A percentile compares a stretch with the other conserved stretches of the same genome.
Conservation (phyloP, 139 green algal genomes). For the Mychonastes homosphaera region DNA sequence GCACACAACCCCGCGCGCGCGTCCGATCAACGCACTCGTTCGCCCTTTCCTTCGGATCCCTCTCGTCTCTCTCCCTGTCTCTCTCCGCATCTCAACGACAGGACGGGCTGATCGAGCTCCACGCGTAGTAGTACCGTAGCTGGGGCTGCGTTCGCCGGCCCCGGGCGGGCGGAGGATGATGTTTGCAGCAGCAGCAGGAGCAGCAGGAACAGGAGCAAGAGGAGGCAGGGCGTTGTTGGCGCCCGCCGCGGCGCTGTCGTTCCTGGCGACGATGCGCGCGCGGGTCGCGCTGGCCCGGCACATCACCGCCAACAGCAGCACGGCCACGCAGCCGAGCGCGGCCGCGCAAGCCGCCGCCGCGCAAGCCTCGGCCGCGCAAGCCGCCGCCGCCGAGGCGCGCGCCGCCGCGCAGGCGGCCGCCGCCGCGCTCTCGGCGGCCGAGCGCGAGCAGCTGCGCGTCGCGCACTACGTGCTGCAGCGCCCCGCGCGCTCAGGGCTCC, state of each 20-base stretch:
- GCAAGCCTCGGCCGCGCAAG: neutral
- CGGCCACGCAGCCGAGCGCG: neutral
- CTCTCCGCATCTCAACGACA: too few relatives aligned
- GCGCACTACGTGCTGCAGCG: constrained; percentile 6
- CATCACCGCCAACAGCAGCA: neutral
- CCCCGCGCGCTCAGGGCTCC: constrained; percentile 4
- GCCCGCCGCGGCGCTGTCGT: neutral
- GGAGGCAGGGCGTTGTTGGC: neutral
- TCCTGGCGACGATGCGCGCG: constrained; percentile 2
- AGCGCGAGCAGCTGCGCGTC: constrained; percentile 13
- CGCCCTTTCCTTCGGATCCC: too few relatives aligned
- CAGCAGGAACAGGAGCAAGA: constrained; percentile 3
- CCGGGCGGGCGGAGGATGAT: too few relatives aligned
- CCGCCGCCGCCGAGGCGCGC: neutral
- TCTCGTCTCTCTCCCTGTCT: too few relatives aligned
- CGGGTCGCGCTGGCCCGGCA: neutral
- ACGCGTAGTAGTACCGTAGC: too few relatives aligned
- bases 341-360: neutral
- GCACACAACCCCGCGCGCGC: too few relatives aligned
- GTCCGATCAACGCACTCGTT: too few relatives aligned
- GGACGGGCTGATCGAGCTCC: too few relatives aligned
- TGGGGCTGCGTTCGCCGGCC: too few relatives aligned
- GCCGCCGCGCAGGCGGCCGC: neutral
- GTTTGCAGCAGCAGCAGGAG: neutral
- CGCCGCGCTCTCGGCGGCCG: constrained; percentile 7